phyloP scores from a whole-genome alignment of 495 filamentous ascomycete genomes.

The Oidiodendron maius region DNA sequence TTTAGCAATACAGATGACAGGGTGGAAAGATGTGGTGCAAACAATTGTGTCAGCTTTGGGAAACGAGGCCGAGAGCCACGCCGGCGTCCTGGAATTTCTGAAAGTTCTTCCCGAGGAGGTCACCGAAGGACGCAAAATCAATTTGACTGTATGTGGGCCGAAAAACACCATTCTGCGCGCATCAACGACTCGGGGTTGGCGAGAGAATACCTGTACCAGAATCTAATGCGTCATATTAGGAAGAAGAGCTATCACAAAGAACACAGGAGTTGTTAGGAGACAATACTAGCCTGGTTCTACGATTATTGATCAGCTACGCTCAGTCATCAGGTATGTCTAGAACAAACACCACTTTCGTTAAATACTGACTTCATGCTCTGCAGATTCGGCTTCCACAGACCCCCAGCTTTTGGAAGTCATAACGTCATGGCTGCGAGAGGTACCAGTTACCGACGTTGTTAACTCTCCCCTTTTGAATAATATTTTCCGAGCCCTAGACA shows the following conservation, averaged over 20 bases:
- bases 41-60: conserved; percentile 75
- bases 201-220: conserved; percentile 38
- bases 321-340: conserved; percentile 73
- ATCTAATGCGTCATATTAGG: conserved; percentile 61
- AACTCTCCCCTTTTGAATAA: conserved; percentile 79
- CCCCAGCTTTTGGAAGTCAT: conserved; percentile 91
- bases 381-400: conserved; percentile 68
- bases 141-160: conserved; percentile 86
- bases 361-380: not conserved
- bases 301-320: conserved; percentile 79
- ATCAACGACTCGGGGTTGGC: conserved; percentile 30
- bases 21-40: conserved; percentile 90
- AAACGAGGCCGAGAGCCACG: conserved; percentile 63
- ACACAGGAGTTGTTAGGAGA: conserved; percentile 84
- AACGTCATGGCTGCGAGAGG: conserved; percentile 91
- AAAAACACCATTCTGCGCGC: conserved; percentile 41
- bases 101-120: conserved; percentile 97
- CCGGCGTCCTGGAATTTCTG: conserved; percentile 90
- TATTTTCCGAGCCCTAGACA: conserved; percentile 68
- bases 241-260: conserved; percentile 80
- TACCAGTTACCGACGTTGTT: conserved; percentile 76
- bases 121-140: conserved; percentile 97
- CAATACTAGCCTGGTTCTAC: conserved; percentile 81
- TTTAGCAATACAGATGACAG: conserved; percentile 89
- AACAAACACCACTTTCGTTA: not conserved